A percentile compares a stretch with the other conserved stretches of the same genome.
Conservation (phyloP, 2,329 filamentous ascomycete species). For the Colletotrichum echinochloae region DNA sequence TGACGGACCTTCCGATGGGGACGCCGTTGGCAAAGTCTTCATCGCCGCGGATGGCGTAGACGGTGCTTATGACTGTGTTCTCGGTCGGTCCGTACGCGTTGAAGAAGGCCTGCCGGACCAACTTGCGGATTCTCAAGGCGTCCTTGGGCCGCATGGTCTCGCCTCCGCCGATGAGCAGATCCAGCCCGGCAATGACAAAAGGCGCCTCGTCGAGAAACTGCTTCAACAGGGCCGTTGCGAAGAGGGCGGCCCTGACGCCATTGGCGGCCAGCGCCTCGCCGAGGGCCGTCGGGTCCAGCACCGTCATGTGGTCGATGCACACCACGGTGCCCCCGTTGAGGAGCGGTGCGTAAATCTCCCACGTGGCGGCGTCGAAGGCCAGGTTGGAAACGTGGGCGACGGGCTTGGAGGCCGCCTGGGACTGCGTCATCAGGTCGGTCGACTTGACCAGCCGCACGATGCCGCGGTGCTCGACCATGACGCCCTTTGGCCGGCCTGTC, state of each 20-base stretch:
- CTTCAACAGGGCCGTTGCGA: slow-evolving; percentile 37
- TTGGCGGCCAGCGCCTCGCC: slow-evolving; percentile 44
- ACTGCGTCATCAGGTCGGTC: neutral
- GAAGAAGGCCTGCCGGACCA: neutral
- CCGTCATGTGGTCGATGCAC: slow-evolving; percentile 42
- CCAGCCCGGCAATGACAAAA: slow-evolving; percentile 49
- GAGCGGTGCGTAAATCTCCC: slow-evolving; percentile 42
- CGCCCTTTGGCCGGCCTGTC: slow-evolving; percentile 63
- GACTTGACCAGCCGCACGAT: slow-evolving; percentile 36
- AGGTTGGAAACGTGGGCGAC: slow-evolving; percentile 30
- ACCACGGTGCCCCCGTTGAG: slow-evolving; percentile 42
- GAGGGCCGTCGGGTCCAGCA: slow-evolving; percentile 36
- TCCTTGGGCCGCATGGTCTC: slow-evolving; percentile 42
- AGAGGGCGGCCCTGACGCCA: slow-evolving; percentile 51
- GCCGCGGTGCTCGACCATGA: slow-evolving; percentile 49
- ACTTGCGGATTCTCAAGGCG: neutral
- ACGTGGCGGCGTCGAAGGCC: slow-evolving; percentile 42
- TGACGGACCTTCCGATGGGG: slow-evolving; percentile 41
- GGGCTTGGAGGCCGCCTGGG: neutral
- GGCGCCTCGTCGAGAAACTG: slow-evolving; percentile 48
- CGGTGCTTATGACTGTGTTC: slow-evolving; percentile 18
- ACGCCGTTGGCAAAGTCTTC: slow-evolving; percentile 38
- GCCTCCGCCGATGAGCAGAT: slow-evolving; percentile 52
- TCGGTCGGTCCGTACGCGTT: slow-evolving; percentile 42
- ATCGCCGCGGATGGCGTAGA: neutral